These are phyloP conservation scores for Heritiera fomes DNA, from an alignment of 345 rosid species.

Conservation along the genomic window DNA sequence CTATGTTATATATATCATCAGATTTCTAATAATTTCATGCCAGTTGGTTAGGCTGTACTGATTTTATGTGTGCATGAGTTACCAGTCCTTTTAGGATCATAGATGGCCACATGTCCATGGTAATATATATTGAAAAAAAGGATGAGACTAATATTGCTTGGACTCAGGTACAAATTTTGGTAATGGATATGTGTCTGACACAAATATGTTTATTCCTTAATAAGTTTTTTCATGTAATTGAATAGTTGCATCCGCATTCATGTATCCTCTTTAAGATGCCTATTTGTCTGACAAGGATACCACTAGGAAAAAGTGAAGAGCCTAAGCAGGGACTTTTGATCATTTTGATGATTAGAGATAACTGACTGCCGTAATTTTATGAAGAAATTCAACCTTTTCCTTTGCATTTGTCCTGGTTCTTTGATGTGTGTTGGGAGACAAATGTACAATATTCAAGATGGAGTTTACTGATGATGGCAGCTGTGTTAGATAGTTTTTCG, in stretches of 20 bases:
- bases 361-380: neutral
- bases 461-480: neutral
- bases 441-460: neutral
- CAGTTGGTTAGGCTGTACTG: slow-evolving; percentile 2
- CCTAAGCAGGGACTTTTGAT: neutral
- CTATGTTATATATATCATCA: neutral
- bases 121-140: neutral
- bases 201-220: neutral
- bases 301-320: neutral
- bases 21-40: neutral
- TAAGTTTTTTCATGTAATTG: neutral
- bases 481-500: neutral
- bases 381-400: neutral
- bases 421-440: neutral
- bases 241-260: neutral
- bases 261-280: neutral
- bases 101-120: neutral
- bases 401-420: neutral
- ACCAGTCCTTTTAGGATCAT: slow-evolving; percentile 5
- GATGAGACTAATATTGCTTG: neutral
- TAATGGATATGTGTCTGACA: neutral
- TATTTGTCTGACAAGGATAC: neutral
- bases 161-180: neutral
- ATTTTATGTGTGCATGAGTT: neutral
- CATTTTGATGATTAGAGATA: neutral